A percentile compares a stretch with the other conserved stretches of the same genome.
Conservation (phyloP, 257 asterid species). For the Coffea canephora region DNA sequence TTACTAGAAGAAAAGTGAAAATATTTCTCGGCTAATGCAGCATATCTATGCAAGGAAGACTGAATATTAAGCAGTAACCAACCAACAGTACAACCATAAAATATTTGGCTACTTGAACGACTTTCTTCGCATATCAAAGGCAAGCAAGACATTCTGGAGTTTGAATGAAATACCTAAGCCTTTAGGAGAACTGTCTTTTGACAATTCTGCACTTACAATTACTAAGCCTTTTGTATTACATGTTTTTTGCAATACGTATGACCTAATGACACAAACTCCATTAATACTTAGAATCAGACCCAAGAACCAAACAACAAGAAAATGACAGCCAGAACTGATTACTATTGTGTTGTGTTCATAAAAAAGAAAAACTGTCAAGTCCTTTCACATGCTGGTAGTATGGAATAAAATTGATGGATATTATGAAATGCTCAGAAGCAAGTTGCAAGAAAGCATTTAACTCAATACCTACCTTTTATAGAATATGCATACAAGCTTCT, state of each 20-base stretch:
- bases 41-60: not conserved
- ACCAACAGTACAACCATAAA: not conserved
- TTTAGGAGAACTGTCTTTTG: slow-evolving; percentile 83
- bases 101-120: not conserved
- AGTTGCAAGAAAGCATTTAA: not conserved
- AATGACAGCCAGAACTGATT: slow-evolving; percentile 5
- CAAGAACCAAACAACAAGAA: slow-evolving; percentile 10
- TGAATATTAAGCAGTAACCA: not conserved
- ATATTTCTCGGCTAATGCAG: not conserved
- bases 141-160: not conserved
- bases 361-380: not conserved
- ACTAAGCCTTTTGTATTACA: slow-evolving; percentile 52
- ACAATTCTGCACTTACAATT: slow-evolving; percentile 53
- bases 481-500: not conserved
- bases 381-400: not conserved
- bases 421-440: not conserved
- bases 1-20: not conserved
- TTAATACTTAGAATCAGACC: slow-evolving; percentile 9
- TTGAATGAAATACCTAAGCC: slow-evolving; percentile 44
- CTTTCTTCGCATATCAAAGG: slow-evolving; percentile 2
- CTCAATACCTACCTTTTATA: not conserved
- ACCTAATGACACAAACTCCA: slow-evolving; percentile 40
- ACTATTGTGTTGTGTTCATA: too few species aligned
- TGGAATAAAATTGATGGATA: not conserved
- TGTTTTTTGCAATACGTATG: slow-evolving; percentile 44